These are phyloP conservation scores for Aspergillus coremiiformis DNA, from an alignment of 495 filamentous ascomycete species.

Conservation along the genomic window DNA sequence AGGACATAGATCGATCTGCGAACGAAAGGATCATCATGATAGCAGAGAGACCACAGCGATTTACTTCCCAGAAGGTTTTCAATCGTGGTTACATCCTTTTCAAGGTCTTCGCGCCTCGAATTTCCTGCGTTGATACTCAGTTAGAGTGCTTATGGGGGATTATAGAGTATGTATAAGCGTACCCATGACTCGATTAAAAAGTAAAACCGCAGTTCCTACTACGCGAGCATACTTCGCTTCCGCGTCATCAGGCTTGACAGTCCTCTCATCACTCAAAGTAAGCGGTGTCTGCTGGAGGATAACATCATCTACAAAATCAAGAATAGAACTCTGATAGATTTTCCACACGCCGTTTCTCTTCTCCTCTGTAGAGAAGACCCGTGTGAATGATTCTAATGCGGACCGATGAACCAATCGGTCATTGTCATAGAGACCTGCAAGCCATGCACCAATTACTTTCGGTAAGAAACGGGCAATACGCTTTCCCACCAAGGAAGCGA, in stretches of 20 bases:
- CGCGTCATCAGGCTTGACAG: slow-evolving; percentile 73
- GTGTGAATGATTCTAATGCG: slow-evolving; percentile 64
- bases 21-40: slow-evolving; percentile 60
- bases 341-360: slow-evolving; percentile 71
- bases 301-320: slow-evolving; percentile 74
- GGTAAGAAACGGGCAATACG: slow-evolving; percentile 71
- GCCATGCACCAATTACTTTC: slow-evolving; percentile 74
- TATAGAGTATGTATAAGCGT: neutral
- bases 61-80: slow-evolving; percentile 54
- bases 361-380: slow-evolving; percentile 68
- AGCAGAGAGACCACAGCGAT: slow-evolving; percentile 68
- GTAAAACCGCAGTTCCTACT: slow-evolving; percentile 48
- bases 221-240: slow-evolving; percentile 78
- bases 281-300: slow-evolving; percentile 65
- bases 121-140: slow-evolving; percentile 25
- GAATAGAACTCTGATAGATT: slow-evolving; percentile 62
- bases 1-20: slow-evolving; percentile 64
- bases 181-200: slow-evolving; percentile 45
- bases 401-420: slow-evolving; percentile 66
- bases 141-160: neutral
- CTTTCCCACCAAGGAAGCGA: slow-evolving; percentile 67
- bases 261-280: slow-evolving; percentile 83
- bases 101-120: slow-evolving; percentile 41
- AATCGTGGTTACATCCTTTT: slow-evolving; percentile 41
- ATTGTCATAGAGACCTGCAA: slow-evolving; percentile 78